phyloP scores from a whole-genome alignment of 441 rosid genomes.

The Viola pubescens region DNA sequence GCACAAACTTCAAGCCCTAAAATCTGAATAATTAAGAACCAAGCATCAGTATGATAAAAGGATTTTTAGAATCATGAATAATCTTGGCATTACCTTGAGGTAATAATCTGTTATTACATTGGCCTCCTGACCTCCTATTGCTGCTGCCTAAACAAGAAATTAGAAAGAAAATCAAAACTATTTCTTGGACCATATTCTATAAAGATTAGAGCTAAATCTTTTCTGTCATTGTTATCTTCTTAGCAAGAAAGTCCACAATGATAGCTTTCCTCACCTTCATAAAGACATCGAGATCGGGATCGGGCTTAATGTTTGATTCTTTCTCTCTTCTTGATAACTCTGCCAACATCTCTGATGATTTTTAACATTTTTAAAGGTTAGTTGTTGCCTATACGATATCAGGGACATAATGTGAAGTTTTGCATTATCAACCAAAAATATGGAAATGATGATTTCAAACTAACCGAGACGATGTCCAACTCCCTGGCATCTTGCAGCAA shows the following conservation, averaged over 20 bases:
- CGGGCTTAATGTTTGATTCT: slow-evolving; percentile 22
- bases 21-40: slow-evolving; percentile 30
- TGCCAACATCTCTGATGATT: slow-evolving; percentile 16
- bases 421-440: too few relatives aligned
- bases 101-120: slow-evolving; percentile 59
- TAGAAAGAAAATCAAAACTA: background rate
- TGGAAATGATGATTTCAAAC: background rate
- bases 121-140: slow-evolving; percentile 49
- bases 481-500: slow-evolving; percentile 29
- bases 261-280: slow-evolving; percentile 23
- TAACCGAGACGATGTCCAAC: slow-evolving; percentile 22
- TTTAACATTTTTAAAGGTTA: background rate
- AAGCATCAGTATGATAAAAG: background rate
- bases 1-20: slow-evolving; percentile 75
- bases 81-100: slow-evolving; percentile 30
- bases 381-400: too few relatives aligned
- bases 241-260: background rate
- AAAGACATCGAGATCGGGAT: slow-evolving; percentile 26
- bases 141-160: slow-evolving; percentile 22
- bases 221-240: background rate
- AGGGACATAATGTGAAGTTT: too few relatives aligned
- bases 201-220: background rate
- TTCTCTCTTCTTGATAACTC: slow-evolving; percentile 28
- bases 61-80: background rate
- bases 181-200: background rate